phyloP scores from a whole-genome alignment of 2,329 filamentous ascomycete genomes.

The Botryotinia convoluta region DNA sequence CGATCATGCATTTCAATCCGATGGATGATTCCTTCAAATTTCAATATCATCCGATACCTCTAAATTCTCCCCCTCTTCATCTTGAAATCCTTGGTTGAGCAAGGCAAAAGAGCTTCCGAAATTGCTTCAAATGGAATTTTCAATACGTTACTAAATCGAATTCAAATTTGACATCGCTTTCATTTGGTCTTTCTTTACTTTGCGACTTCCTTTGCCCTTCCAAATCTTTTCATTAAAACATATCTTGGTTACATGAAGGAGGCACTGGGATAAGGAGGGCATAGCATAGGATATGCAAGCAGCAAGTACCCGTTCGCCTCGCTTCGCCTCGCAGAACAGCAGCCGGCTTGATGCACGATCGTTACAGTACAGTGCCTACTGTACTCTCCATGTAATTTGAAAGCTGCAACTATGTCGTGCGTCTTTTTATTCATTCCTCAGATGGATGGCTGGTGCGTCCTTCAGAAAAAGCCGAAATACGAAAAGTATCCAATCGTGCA shows the following conservation, averaged over 20 bases:
- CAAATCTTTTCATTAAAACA: background rate
- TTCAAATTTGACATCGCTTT: background rate
- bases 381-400: constrained; percentile 17
- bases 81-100: constrained; percentile 4
- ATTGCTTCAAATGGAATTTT: background rate
- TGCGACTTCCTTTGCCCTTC: background rate
- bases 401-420: constrained; percentile 18
- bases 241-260: background rate
- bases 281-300: constrained; percentile 18
- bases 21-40: constrained; percentile 12
- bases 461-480: constrained; percentile 3
- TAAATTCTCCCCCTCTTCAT: background rate
- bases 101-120: background rate
- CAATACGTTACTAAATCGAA: background rate
- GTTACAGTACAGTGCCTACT: constrained; percentile 17
- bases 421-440: constrained; percentile 15
- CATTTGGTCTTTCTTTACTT: background rate
- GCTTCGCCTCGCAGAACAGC: constrained; percentile 12
- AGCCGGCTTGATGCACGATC: constrained; percentile 19
- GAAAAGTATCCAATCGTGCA: constrained; percentile 13
- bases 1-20: constrained; percentile 17
- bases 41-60: constrained; percentile 14
- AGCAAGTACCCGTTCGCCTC: constrained; percentile 18
- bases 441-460: constrained; percentile 17
- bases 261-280: background rate